These are phyloP conservation scores for Diphasiastrum complanatum DNA, from an alignment of 83 land plant genomes.

Conservation along the genomic window DNA sequence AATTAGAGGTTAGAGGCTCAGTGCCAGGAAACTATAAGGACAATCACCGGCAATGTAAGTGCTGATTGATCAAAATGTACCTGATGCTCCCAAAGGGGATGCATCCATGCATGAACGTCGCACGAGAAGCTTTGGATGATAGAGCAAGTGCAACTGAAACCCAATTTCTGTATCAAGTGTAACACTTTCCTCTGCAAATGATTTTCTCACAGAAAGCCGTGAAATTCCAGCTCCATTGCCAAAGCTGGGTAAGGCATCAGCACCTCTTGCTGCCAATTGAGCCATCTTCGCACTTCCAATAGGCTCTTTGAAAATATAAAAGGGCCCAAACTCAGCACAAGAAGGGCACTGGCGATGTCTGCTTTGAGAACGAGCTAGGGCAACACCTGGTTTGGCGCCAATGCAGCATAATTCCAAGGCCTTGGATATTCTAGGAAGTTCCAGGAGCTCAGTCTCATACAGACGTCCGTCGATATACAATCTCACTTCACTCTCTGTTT, in stretches of 20 bases:
- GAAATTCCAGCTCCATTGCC: constrained; percentile 83
- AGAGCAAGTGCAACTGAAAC: constrained; percentile 72
- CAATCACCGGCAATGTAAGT: too few relatives aligned
- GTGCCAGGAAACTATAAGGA: too few relatives aligned
- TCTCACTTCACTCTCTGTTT: constrained; percentile 83
- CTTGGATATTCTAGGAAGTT: constrained; percentile 85
- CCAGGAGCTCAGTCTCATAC: constrained; percentile 81
- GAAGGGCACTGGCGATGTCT: constrained; percentile 88
- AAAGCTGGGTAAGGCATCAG: constrained; percentile 82
- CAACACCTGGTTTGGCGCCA: constrained; percentile 96
- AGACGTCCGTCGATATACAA: constrained; percentile 81
- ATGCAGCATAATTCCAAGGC: constrained; percentile 91
- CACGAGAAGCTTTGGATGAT: constrained; percentile 76
- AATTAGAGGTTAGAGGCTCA: too few relatives aligned
- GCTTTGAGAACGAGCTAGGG: constrained; percentile 91
- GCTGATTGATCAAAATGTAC: too few relatives aligned
- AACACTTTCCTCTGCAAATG: constrained; percentile 63
- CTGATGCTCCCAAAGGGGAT: constrained; percentile 87
- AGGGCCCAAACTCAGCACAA: constrained; percentile 97
- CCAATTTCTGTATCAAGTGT: constrained; percentile 71
- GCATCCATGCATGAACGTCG: constrained; percentile 92
- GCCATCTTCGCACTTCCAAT: constrained; percentile 87
- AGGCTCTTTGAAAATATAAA: constrained; percentile 95
- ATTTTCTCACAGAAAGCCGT: constrained; percentile 61
- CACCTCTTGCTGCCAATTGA: constrained; percentile 81